Evolutionary conservation across 768 basidiomycete species (phyloP).

Genomic region (Tulasnella sp.): DNA sequence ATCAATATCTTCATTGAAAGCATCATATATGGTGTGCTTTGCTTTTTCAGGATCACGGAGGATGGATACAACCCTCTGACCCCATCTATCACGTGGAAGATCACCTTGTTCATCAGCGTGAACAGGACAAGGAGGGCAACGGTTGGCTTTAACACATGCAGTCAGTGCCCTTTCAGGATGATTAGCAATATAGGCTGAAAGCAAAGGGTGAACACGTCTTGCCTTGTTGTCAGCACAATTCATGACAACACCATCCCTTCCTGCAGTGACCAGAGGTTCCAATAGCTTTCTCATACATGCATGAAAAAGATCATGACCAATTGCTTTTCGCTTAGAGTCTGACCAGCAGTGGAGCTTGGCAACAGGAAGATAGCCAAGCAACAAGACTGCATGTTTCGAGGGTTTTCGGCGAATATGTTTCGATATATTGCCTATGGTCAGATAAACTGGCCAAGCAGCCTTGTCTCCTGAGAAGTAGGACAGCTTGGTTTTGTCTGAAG

Average conservation of each 20-base stretch:
- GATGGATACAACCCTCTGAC: background rate
- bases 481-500: slow-evolving; percentile 42
- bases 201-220: slow-evolving; percentile 24
- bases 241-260: background rate
- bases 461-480: slow-evolving; percentile 35
- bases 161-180: slow-evolving; percentile 27
- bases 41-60: background rate
- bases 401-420: slow-evolving; percentile 37
- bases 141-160: slow-evolving; percentile 23
- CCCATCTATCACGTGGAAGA: too few relatives aligned
- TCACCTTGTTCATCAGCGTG: slow-evolving; percentile 21
- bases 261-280: background rate
- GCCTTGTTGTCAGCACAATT: slow-evolving; percentile 7
- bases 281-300: slow-evolving; percentile 1
- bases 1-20: background rate
- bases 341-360: slow-evolving; percentile 28
- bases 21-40: too few relatives aligned
- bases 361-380: slow-evolving; percentile 38
- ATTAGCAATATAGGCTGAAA: slow-evolving; percentile 28
- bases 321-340: background rate
- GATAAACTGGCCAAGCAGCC: slow-evolving; percentile 40
- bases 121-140: slow-evolving; percentile 22
- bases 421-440: slow-evolving; percentile 39
- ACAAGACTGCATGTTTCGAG: slow-evolving; percentile 30
- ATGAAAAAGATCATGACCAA: slow-evolving; percentile 3